These are phyloP conservation scores for Escallonia rubra DNA, from an alignment of 129 eudicot genomes.

Conservation along the genomic window DNA sequence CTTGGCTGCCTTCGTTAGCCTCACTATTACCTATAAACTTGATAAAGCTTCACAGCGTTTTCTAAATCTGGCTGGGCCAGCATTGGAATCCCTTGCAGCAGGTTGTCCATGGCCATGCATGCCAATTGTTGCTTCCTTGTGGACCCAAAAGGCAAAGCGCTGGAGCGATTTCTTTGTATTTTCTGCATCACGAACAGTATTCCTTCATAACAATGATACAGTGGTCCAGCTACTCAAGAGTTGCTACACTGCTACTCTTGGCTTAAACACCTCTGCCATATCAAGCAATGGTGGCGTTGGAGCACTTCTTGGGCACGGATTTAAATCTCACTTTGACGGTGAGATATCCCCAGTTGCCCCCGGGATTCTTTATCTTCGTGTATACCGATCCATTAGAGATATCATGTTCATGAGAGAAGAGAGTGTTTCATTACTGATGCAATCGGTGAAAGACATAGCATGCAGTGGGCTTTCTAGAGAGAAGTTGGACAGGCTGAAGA, in stretches of 20 bases:
- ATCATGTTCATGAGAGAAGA: slow-evolving; percentile 81
- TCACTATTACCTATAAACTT: slow-evolving; percentile 93
- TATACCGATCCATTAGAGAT: slow-evolving; percentile 68
- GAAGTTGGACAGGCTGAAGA: slow-evolving; percentile 29
- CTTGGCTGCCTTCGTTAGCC: slow-evolving; percentile 96
- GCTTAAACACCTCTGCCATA: slow-evolving; percentile 41
- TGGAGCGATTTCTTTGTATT: slow-evolving; percentile 97
- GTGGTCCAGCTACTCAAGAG: slow-evolving; percentile 86
- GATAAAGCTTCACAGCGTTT: slow-evolving; percentile 91
- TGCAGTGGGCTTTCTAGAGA: slow-evolving; percentile 24
- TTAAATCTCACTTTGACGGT: slow-evolving; percentile 63
- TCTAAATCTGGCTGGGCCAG: slow-evolving; percentile 88
- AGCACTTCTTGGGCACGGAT: slow-evolving; percentile 91
- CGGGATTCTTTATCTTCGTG: slow-evolving; percentile 75
- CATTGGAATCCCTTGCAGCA: slow-evolving; percentile 84
- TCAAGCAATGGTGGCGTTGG: slow-evolving; percentile 79
- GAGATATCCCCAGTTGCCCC: slow-evolving; percentile 96
- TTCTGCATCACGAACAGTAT: slow-evolving; percentile 91
- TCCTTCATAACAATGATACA: slow-evolving; percentile 80
- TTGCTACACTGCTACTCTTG: slow-evolving; percentile 78
- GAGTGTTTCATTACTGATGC: slow-evolving; percentile 60
- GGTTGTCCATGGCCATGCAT: slow-evolving; percentile 99
- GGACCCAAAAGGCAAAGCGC: slow-evolving; percentile 92
- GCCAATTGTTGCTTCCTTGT: slow-evolving; percentile 91
- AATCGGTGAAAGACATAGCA: slow-evolving; percentile 70